A percentile compares a stretch with the other conserved stretches of the same genome.
Evolutionary conservation across 2,329 filamentous ascomycete species (phyloP).

Genomic region (Aspergillus aculeatinus): DNA sequence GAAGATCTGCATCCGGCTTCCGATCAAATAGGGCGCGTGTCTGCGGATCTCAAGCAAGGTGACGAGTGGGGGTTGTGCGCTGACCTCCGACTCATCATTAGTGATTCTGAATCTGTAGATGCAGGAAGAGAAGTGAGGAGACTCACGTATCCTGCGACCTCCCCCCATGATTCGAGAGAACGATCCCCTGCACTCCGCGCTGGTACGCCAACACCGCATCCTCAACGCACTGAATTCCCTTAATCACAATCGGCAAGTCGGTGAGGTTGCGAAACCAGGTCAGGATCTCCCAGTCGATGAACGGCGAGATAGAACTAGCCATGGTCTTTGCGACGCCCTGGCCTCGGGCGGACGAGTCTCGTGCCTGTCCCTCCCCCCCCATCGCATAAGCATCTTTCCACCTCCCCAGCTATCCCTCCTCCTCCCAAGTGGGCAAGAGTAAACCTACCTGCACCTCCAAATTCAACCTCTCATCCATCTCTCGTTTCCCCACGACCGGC

Average conservation of each 20-base stretch:
- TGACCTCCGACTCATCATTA: neutral
- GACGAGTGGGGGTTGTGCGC: conserved; percentile 52
- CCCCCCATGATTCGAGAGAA: conserved; percentile 45
- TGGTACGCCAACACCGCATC: conserved; percentile 50
- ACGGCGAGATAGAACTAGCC: conserved; percentile 30
- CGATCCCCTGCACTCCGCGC: conserved; percentile 48
- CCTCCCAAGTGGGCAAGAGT: too few species aligned
- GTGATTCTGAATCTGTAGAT: neutral
- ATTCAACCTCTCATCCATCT: conserved; percentile 35
- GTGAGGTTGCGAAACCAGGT: conserved; percentile 44
- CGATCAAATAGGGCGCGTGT: conserved; percentile 60
- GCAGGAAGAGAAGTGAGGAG: neutral
- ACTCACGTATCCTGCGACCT: conserved; percentile 47
- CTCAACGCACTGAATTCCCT: conserved; percentile 49
- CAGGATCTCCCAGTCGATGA: conserved; percentile 32
- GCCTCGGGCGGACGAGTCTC: conserved; percentile 11
- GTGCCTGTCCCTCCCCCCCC: neutral
- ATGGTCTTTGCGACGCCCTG: conserved; percentile 32
- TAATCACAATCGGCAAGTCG: conserved; percentile 38
- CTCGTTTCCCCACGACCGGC: conserved; percentile 34
- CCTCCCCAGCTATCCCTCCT: too few species aligned
- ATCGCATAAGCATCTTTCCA: neutral
- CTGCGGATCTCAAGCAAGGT: conserved; percentile 63
- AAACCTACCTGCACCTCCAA: conserved; percentile 22
- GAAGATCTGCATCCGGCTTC: conserved; percentile 58